Evolutionary conservation across 164 flowering plant genomes (phyloP).

Genomic region (Annona cherimola): DNA sequence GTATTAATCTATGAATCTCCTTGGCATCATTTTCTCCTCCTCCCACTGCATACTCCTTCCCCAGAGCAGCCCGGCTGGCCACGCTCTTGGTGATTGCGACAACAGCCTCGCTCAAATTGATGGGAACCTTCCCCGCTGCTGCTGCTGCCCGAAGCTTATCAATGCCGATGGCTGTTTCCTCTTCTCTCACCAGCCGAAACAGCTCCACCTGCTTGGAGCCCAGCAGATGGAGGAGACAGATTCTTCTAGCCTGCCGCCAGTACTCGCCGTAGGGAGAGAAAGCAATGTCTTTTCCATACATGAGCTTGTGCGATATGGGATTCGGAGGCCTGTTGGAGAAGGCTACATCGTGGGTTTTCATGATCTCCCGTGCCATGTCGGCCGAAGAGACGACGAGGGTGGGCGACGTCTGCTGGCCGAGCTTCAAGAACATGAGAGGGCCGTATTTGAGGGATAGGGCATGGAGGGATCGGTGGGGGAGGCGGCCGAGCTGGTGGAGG

Average conservation of each 20-base stretch:
- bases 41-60: constrained; percentile 7
- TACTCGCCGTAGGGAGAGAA: constrained; percentile 51
- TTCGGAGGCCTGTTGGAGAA: constrained; percentile 1
- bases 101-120: constrained; percentile 8
- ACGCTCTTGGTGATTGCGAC: constrained; percentile 5
- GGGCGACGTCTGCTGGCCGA: constrained; percentile 8
- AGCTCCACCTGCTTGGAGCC: constrained; percentile 44
- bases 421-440: constrained; percentile 12
- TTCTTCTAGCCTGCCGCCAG: constrained; percentile 48
- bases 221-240: constrained; percentile 32
- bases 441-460: constrained; percentile 11
- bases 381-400: constrained; percentile 29
- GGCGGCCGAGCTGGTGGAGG: constrained; percentile 20
- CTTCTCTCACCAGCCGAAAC: constrained; percentile 35
- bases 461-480: constrained; percentile 14
- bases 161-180: constrained; percentile 41
- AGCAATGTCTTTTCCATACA: constrained; percentile 36
- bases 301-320: constrained; percentile 27
- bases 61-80: constrained; percentile 16
- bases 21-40: not conserved
- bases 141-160: not conserved
- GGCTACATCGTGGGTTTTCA: constrained; percentile 10
- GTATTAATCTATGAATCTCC: not conserved
- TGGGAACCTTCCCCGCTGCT: not conserved
- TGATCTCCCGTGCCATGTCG: constrained; percentile 7